These are phyloP conservation scores for Cladosporium sp. DNA, from an alignment of 2,329 filamentous ascomycete species.

Conservation along the genomic window DNA sequence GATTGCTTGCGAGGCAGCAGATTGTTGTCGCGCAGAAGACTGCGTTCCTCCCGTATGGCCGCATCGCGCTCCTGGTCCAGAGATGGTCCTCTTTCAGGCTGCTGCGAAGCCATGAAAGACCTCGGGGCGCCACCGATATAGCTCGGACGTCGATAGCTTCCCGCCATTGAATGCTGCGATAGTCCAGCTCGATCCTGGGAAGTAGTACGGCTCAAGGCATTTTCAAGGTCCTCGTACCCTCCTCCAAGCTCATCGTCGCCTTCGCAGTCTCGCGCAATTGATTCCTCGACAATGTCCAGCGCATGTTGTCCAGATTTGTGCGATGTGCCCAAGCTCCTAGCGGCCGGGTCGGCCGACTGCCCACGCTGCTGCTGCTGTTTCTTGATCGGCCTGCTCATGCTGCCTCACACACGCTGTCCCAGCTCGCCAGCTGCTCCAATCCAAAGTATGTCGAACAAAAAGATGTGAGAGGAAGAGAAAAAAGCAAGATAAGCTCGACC, in stretches of 20 bases:
- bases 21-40: conserved; percentile 60
- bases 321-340: conserved; percentile 32
- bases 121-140: conserved; percentile 72
- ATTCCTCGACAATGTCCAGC: conserved; percentile 21
- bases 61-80: conserved; percentile 54
- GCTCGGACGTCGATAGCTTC: conserved; percentile 73
- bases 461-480: not conserved
- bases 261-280: conserved; percentile 24
- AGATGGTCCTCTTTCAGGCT: conserved; percentile 44
- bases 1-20: conserved; percentile 57
- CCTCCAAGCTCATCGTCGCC: conserved; percentile 8
- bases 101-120: conserved; percentile 64
- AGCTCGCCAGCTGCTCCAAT: not conserved
- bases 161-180: conserved; percentile 53
- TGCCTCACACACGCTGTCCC: not conserved
- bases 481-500: not conserved
- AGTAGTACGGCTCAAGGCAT: conserved; percentile 21
- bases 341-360: conserved; percentile 6
- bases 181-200: conserved; percentile 21
- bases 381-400: conserved; percentile 24
- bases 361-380: conserved; percentile 11
- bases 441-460: not conserved
- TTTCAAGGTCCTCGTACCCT: conserved; percentile 19
- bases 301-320: conserved; percentile 26
- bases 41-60: conserved; percentile 58